Percentiles rank a stretch among this genome's conserved stretches.
Conservation (phyloP, 768 basidiomycete genomes). For the Pisolithus albus region DNA sequence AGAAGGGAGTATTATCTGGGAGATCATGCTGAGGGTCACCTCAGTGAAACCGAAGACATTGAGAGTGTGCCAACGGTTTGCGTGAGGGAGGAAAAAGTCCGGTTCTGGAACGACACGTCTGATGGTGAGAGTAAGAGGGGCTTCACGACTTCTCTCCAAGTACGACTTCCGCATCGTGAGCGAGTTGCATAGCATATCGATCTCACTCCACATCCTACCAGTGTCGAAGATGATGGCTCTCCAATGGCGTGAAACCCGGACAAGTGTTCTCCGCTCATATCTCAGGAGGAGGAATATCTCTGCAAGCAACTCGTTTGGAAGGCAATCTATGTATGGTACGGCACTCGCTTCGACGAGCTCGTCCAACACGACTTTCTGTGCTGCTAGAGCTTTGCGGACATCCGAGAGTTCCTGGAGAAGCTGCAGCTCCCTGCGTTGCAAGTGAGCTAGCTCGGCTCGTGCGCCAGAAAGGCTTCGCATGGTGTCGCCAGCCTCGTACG, state of each 20-base stretch:
- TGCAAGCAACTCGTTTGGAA: not conserved
- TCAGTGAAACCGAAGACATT: too few relatives aligned
- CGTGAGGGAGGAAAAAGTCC: not conserved
- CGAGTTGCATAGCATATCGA: not conserved
- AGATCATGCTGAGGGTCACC: too few relatives aligned
- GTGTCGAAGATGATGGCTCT: not conserved
- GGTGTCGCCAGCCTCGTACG: too few relatives aligned
- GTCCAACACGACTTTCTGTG: too few relatives aligned
- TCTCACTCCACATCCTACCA: not conserved
- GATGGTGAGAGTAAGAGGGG: not conserved
- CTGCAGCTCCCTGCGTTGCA: too few relatives aligned
- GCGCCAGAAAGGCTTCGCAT: not conserved
- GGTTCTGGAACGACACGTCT: not conserved
- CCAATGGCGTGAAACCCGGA: not conserved
- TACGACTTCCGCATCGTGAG: not conserved
- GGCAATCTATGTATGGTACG: too few relatives aligned
- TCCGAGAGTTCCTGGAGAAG: too few relatives aligned
- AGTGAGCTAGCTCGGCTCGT: too few relatives aligned
- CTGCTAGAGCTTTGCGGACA: too few relatives aligned
- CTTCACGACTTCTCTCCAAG: not conserved
- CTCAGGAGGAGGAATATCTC: not conserved
- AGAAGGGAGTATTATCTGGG: too few relatives aligned
- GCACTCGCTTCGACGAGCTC: too few relatives aligned
- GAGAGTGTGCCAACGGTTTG: not conserved
- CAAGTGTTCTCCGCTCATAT: not conserved